Evolutionary conservation across 176 grass and related monocot genomes (phyloP).

Genomic region (Tillandsia fasciculata): DNA sequence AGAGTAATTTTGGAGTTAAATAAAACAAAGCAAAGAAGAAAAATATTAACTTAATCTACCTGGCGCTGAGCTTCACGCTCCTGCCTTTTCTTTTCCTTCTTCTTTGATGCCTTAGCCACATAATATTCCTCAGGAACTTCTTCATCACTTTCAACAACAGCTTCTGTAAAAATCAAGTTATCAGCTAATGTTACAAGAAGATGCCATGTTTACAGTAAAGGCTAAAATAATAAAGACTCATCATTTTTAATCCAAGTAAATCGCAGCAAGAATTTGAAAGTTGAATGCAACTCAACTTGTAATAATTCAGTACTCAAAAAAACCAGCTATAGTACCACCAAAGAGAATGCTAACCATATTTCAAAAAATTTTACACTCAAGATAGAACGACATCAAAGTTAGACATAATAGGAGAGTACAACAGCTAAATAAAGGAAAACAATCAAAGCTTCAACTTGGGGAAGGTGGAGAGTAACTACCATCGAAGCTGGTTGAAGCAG

Average conservation of each 20-base stretch:
- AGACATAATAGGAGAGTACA: not conserved
- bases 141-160: conserved; percentile 42
- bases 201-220: not conserved
- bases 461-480: conserved; percentile 10
- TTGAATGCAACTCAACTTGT: no score
- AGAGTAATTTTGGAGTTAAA: not conserved
- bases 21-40: not conserved
- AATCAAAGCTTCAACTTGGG: not conserved
- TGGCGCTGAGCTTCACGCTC: conserved; percentile 61
- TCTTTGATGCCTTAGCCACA: conserved; percentile 52
- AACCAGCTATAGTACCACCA: not conserved
- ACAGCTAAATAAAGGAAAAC: not conserved
- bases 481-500: conserved; percentile 45
- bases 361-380: not conserved
- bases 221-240: no score
- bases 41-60: conserved; percentile 26
- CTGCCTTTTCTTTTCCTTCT: conserved; percentile 87
- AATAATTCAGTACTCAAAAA: not conserved
- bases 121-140: conserved; percentile 30
- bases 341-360: not conserved
- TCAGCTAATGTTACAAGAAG: not conserved
- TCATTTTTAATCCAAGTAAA: no score
- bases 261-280: no score
- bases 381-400: not conserved
- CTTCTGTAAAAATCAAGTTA: conserved; percentile 18